Base-by-base conservation (phyloP, 2,329 filamentous ascomycete genomes). In the Metarhizium brunneum region DNA sequence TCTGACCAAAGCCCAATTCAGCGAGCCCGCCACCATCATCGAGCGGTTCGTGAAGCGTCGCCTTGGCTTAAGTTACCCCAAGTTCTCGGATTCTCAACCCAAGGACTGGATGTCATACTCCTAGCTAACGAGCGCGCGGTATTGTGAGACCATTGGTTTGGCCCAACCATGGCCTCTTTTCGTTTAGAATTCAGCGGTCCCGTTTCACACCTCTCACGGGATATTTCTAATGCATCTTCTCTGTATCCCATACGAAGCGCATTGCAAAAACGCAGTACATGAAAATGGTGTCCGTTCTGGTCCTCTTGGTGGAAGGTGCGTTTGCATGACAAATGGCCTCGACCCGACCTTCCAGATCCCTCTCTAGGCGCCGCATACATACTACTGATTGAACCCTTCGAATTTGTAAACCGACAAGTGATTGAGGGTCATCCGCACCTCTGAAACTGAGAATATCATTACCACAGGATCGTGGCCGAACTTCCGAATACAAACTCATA, bases 21-120 rank as follows among this genome's bases (percentile, higher is more conserved):
- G 36, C 50, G n/a, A 50, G 42, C 51, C 47, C 42, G 47, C 52
- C 25, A 47, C 36, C 20, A 45, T 47, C 54, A 57, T 53, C 59
- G 61, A 59, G 61, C 59, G 61, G 59, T 57, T 60, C 57, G 57
- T 58, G 56, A 57, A 61, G 61, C 58, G 58, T 36, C 40, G 25
- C 14, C 11, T 38, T 53, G 32, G 47, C 13, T 35, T 35, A 32
- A 40, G 13, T 40, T 32, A n/a, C 43, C 52, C 38, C 52, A 43
- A 18, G 20, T 11, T 30, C 11, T 4, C 29, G 1, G 14, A 25
- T 42, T 29, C 25, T n/a, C 20, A 18, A 6, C 32, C 32, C 18
- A 53, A 47, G 56, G 45, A 57, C 49, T 57, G 52, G 52, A 50
- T 45, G 45, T 35, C 38, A 40, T 35, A 32, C n/a, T 25, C 20